Conservation (phyloP, 2,329 filamentous ascomycete genomes). For the Onygenales sp. region DNA sequence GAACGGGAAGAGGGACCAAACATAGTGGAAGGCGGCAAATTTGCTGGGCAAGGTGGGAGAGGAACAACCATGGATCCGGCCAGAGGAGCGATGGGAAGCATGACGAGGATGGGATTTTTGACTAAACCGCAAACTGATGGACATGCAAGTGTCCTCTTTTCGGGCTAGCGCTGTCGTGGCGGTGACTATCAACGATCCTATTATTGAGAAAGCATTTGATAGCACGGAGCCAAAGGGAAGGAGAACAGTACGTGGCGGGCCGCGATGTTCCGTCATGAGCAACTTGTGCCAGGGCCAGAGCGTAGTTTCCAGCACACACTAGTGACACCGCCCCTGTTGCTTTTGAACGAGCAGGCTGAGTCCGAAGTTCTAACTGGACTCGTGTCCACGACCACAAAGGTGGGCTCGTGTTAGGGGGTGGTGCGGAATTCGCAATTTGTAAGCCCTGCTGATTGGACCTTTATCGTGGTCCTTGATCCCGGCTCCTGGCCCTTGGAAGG, state of each 20-base stretch:
- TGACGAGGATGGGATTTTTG: not conserved
- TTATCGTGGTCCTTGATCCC: not conserved
- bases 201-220: not conserved
- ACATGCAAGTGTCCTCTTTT: not conserved
- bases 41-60: not conserved
- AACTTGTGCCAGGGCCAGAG: not conserved
- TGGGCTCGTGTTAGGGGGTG: not conserved
- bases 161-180: not conserved
- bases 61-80: not conserved
- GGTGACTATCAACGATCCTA: not conserved
- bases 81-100: not conserved
- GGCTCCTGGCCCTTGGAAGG: too few relatives aligned
- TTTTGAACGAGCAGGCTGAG: not conserved
- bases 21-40: not conserved
- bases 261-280: not conserved
- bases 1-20: not conserved
- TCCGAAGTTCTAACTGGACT: not conserved
- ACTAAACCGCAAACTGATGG: not conserved
- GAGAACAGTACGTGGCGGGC: slow-evolving; percentile 1
- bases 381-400: not conserved
- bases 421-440: not conserved
- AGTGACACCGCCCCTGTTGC: not conserved
- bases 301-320: slow-evolving; percentile 5
- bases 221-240: not conserved
- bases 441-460: not conserved